These are phyloP conservation scores for Pulicaria dysenterica DNA, from an alignment of 129 eudicot genomes.

Conservation along the genomic window DNA sequence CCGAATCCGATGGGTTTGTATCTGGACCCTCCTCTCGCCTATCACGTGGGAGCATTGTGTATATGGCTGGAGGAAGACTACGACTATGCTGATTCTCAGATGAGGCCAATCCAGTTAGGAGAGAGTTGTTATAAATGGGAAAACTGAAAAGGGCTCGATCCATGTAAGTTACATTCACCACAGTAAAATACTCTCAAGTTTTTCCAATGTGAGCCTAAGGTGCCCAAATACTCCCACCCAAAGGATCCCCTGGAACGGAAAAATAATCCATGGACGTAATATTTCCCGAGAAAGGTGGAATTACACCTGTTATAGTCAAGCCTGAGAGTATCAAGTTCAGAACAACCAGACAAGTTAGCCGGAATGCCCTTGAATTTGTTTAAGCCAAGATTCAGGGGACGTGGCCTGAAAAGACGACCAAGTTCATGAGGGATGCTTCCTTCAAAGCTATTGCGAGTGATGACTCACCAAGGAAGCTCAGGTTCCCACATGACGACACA, in stretches of 20 bases:
- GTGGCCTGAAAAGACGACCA: slow-evolving; percentile 14
- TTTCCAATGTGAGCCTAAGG: not conserved
- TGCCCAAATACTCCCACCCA: slow-evolving; percentile 16
- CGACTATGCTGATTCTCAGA: slow-evolving; percentile 2
- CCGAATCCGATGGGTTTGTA: not conserved
- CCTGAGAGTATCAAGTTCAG: not conserved
- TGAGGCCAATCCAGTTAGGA: not conserved
- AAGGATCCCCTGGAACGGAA: not conserved
- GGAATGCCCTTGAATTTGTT: slow-evolving; percentile 15
- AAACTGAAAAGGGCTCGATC: slow-evolving; percentile 13
- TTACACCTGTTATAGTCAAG: not conserved
- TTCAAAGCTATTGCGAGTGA: not conserved
- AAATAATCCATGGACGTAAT: not conserved
- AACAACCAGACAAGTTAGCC: not conserved
- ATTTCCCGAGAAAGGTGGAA: slow-evolving; percentile 15
- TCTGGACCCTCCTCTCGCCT: not conserved
- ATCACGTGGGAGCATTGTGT: not conserved
- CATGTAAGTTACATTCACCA: not conserved
- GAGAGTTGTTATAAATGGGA: slow-evolving; percentile 11
- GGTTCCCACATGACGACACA: slow-evolving; percentile 28
- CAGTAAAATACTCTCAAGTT: not conserved
- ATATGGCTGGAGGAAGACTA: slow-evolving; percentile 8
- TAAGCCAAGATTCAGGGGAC: not conserved
- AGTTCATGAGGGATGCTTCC: slow-evolving; percentile 26
- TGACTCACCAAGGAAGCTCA: not conserved